Conservation (phyloP, 163 green algal genomes). For the Scenedesmus sp. region DNA sequence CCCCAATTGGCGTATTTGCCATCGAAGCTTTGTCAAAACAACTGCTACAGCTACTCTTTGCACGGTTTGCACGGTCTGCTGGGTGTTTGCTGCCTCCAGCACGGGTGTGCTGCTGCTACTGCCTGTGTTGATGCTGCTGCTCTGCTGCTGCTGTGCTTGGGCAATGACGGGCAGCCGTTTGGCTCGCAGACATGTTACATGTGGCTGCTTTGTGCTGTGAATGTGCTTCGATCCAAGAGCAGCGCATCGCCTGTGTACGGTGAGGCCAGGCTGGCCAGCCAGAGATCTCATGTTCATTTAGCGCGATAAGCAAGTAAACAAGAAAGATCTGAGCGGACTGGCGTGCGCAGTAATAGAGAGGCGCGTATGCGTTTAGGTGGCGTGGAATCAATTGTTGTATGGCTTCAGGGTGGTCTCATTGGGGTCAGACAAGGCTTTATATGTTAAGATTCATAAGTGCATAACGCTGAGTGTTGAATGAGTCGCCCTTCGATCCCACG, state of each 20-base stretch:
- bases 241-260: slow-evolving; percentile 9
- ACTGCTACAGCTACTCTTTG: slow-evolving; percentile 28
- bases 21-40: slow-evolving; percentile 9
- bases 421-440: not conserved
- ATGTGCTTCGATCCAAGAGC: not conserved
- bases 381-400: not conserved
- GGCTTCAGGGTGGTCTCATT: not conserved
- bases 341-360: not conserved
- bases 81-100: not conserved
- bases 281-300: not conserved
- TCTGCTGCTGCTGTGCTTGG: not conserved
- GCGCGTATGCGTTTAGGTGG: not conserved
- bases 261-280: slow-evolving; percentile 6
- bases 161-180: not conserved
- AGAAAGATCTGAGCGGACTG: not conserved
- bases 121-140: not conserved
- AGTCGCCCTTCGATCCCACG: not conserved
- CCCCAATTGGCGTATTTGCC: slow-evolving; percentile 22
- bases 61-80: slow-evolving; percentile 21
- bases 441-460: not conserved
- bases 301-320: not conserved
- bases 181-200: not conserved
- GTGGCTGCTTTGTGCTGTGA: not conserved
- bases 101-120: not conserved
- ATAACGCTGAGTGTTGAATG: not conserved